Base-by-base conservation (phyloP, 2,329 filamentous ascomycete species). In the Paraphaeosphaeria sporulosa region DNA sequence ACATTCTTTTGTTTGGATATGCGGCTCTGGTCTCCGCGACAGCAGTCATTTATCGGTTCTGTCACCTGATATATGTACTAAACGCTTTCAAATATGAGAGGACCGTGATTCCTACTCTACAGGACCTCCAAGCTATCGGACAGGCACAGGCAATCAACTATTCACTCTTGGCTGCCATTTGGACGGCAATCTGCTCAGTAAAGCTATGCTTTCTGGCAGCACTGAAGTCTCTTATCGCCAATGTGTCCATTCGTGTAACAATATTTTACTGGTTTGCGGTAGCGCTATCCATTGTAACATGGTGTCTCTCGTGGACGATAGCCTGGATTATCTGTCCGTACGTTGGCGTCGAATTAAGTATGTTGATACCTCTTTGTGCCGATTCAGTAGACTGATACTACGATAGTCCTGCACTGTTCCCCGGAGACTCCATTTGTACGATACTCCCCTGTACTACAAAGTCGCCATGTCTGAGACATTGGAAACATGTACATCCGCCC, bases 191-290 rank as follows among this genome's bases (percentile, higher is more conserved):
- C 5, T 57, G 13, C 36, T 17, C 27, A 8, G 59, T 61, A 21
- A 61, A 61, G 27, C 36, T 57, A 21, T 58, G 47, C 40, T 58
- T 58, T 42, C 44, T 61, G 9, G 48, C 36, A 6, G 52, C 43
- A 23, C 57, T 54, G 32, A 58, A 58, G 25, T 23, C 25, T 15
- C 36, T 58, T 12, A 58, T 58, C 25, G 13, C 21, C 23, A 48
- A 58, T n/a, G 48, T 58, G 8, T 53, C 48, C 12, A 47, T 7
- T 4, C 13, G n/a, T 12, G 47, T 54, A n/a, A 54, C 19, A 4
- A 19, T 54, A 17, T 58, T 38, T n/a, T 58, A 58, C 42, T 58
- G 56, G 56, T 27, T 23, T 13, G 36, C 49, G 6, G 48, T 47
- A 19, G 48, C 34, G 23, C 36, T 47, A n/a, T 19, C 30, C 12